Conservation (phyloP, 306 rosid species). For the Ammopiptanthus mongolicus region DNA sequence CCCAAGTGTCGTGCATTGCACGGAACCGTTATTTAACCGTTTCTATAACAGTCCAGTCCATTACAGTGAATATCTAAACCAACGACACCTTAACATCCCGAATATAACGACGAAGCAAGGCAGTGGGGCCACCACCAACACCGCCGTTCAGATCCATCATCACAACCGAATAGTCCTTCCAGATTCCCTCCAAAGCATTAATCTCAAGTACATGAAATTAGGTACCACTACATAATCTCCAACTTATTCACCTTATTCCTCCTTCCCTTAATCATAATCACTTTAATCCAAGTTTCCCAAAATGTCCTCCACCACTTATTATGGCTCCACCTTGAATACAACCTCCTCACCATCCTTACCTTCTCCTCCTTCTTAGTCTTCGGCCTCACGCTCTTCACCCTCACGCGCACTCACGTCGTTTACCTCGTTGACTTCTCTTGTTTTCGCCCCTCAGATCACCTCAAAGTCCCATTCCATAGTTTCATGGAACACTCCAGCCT, state of each 20-base stretch:
- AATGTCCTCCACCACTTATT: slow-evolving; percentile 52
- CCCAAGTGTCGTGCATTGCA: slow-evolving; percentile 4
- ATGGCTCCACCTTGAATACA: slow-evolving; percentile 80
- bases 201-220: slow-evolving; percentile 72
- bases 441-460: slow-evolving; percentile 52
- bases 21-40: slow-evolving; percentile 20
- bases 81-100: neutral
- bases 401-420: slow-evolving; percentile 56
- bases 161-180: slow-evolving; percentile 42
- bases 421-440: slow-evolving; percentile 59
- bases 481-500: slow-evolving; percentile 63
- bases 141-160: slow-evolving; percentile 56
- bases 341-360: slow-evolving; percentile 44
- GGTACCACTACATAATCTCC: slow-evolving; percentile 73
- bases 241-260: slow-evolving; percentile 53
- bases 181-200: slow-evolving; percentile 71
- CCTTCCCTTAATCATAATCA: slow-evolving; percentile 49
- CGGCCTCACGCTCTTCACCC: slow-evolving; percentile 53
- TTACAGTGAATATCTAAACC: neutral
- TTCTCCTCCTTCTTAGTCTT: slow-evolving; percentile 55
- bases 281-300: slow-evolving; percentile 58
- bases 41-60: neutral
- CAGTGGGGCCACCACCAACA: slow-evolving; percentile 26
- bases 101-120: slow-evolving; percentile 42
- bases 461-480: slow-evolving; percentile 46